Conservation (phyloP, 179 eudicot species). For the Corrigiola litoralis region DNA sequence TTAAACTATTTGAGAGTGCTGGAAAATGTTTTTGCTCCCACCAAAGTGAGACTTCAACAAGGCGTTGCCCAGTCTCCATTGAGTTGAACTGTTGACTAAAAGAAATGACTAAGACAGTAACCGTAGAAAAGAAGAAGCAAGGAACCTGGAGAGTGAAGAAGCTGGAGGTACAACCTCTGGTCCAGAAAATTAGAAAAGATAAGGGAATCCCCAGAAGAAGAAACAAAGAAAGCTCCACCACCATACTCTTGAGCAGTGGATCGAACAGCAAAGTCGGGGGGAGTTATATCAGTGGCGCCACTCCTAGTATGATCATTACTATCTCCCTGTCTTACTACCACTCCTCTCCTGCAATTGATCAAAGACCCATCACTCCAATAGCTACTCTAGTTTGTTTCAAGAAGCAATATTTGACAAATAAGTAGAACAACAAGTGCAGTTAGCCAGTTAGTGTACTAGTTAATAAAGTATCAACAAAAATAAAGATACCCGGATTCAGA, state of each 20-base stretch:
- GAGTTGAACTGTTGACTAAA: too few species aligned
- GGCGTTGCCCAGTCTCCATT: too few species aligned
- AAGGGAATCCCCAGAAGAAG: slow-evolving; percentile 47
- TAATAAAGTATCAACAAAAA: not conserved
- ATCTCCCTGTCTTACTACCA: slow-evolving; percentile 67
- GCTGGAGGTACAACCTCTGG: slow-evolving; percentile 84
- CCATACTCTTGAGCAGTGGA: slow-evolving; percentile 88
- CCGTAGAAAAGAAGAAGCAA: not conserved
- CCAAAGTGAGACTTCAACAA: too few species aligned
- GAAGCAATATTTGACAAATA: not conserved
- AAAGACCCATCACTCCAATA: not conserved
- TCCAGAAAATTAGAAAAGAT: slow-evolving; percentile 89
- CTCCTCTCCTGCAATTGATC: slow-evolving; percentile 50
- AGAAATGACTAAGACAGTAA: too few species aligned
- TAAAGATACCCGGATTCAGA: slow-evolving; percentile 35
- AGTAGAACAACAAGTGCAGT: not conserved
- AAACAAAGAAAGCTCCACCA: slow-evolving; percentile 81
- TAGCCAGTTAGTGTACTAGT: not conserved
- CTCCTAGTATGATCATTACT: slow-evolving; percentile 52
- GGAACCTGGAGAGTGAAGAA: slow-evolving; percentile 55
- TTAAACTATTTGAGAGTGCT: too few species aligned
- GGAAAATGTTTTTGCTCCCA: too few species aligned
- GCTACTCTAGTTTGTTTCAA: too few species aligned
- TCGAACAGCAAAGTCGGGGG: slow-evolving; percentile 76
- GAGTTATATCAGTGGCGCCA: slow-evolving; percentile 60